Percentiles rank a stretch among this genome's conserved stretches.
Evolutionary conservation across 495 filamentous ascomycete genomes (phyloP).

Genomic region (Lichina pygmaea): DNA sequence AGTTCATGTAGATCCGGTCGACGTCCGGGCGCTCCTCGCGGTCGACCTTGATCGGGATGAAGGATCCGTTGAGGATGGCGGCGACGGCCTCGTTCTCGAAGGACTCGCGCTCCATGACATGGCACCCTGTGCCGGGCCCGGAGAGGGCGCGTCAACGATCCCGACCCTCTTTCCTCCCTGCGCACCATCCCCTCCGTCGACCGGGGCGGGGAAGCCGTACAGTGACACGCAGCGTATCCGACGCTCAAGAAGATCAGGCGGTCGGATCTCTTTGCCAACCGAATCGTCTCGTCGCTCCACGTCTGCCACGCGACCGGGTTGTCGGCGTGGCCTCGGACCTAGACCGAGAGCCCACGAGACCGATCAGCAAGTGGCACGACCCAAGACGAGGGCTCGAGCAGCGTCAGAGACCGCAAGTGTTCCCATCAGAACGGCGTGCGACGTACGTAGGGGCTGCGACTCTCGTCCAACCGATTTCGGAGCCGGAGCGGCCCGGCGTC

Average conservation of each 20-base stretch:
- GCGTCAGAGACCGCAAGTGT: too few species aligned
- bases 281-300: slow-evolving; percentile 53
- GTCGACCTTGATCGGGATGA: slow-evolving; percentile 84
- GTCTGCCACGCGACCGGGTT: slow-evolving; percentile 88
- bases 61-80: slow-evolving; percentile 54
- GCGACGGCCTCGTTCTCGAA: slow-evolving; percentile 69
- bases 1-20: slow-evolving; percentile 96
- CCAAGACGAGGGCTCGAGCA: too few species aligned
- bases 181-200: not conserved
- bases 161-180: too few species aligned
- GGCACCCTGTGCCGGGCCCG: slow-evolving; percentile 23
- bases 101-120: slow-evolving; percentile 83
- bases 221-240: slow-evolving; percentile 88
- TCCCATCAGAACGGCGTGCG: too few species aligned
- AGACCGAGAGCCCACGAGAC: not conserved
- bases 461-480: slow-evolving; percentile 43
- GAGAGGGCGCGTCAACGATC: too few species aligned
- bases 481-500: slow-evolving; percentile 9
- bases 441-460: slow-evolving; percentile 54
- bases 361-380: too few species aligned
- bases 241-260: slow-evolving; percentile 83
- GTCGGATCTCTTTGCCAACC: slow-evolving; percentile 50
- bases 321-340: slow-evolving; percentile 55
- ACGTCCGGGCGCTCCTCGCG: slow-evolving; percentile 87
- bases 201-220: slow-evolving; percentile 19